Conservation (phyloP, 805 yeast genomes). For the Candida easanensis region DNA sequence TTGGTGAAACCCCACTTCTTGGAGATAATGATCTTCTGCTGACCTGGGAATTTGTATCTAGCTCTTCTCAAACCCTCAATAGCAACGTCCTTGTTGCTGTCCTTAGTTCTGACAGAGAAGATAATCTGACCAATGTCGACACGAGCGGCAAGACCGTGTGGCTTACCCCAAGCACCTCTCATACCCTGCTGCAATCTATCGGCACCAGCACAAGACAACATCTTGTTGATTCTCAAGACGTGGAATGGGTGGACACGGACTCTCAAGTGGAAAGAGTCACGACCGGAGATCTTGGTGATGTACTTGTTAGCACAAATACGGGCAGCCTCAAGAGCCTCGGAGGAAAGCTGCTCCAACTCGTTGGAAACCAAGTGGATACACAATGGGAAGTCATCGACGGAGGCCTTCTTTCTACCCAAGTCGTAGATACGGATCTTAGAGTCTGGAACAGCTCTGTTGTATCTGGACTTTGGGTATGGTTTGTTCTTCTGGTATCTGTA, state of each 20-base stretch:
- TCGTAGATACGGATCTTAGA: conserved; percentile 99
- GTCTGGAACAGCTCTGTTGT: conserved; percentile 99
- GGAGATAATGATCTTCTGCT: conserved; percentile 97
- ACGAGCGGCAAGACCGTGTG: conserved; percentile 99
- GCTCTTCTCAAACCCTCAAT: conserved; percentile 99
- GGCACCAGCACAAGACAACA: conserved; percentile 99
- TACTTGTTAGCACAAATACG: conserved; percentile 99
- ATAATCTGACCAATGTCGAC: conserved; percentile 98
- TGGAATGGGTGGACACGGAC: conserved; percentile 99
- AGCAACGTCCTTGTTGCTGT: conserved; percentile 94
- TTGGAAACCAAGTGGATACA: conserved; percentile 99
- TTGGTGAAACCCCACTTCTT: conserved; percentile 99
- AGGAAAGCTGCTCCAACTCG: conserved; percentile 98
- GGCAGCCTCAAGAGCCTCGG: conserved; percentile 99
- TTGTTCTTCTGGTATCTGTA: conserved; percentile 99
- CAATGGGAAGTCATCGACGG: conserved; percentile 97
- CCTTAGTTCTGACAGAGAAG: conserved; percentile 98
- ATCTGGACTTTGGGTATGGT: conserved; percentile 99
- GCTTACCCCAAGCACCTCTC: conserved; percentile 99
- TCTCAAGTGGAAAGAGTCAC: conserved; percentile 99
- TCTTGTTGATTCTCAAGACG: conserved; percentile 99
- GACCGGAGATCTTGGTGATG: conserved; percentile 95
- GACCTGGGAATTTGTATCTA: conserved; percentile 99
- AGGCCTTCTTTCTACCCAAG: conserved; percentile 99
- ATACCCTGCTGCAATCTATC: conserved; percentile 99